Evolutionary conservation across 306 rosid genomes (phyloP).

Genomic region (Herpetospermum pedunculosum): DNA sequence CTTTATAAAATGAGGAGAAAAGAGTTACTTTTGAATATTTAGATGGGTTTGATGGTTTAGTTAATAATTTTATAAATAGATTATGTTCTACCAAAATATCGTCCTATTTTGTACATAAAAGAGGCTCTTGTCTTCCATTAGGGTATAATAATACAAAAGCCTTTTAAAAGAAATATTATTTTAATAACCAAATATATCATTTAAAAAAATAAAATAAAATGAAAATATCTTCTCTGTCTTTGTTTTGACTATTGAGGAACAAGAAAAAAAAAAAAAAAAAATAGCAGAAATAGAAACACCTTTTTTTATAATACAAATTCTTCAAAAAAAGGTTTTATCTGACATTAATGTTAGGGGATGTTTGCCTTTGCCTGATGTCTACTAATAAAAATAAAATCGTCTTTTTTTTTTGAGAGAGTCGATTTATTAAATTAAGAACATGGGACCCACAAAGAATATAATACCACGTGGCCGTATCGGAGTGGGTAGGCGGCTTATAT

Average conservation of each 20-base stretch:
- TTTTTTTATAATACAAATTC: not conserved
- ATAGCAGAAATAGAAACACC: not conserved
- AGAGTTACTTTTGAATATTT: not conserved
- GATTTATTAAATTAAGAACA: not conserved
- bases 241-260: too few relatives aligned
- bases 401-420: not conserved
- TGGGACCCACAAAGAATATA: not conserved
- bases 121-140: not conserved
- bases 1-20: not conserved
- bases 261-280: not conserved
- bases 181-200: not conserved
- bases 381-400: not conserved
- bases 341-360: conserved; percentile 6
- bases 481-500: not conserved
- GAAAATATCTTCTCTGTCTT: not conserved
- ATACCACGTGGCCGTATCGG: not conserved
- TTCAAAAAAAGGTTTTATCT: not conserved
- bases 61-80: too few relatives aligned
- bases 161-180: not conserved
- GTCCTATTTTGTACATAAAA: not conserved
- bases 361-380: conserved; percentile 12
- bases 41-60: not conserved
- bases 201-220: not conserved
- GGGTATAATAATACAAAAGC: not conserved
- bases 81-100: not conserved